These are phyloP conservation scores for Penicillium dipodomyicola DNA, from an alignment of 495 filamentous ascomycete genomes.

Conservation along the genomic window DNA sequence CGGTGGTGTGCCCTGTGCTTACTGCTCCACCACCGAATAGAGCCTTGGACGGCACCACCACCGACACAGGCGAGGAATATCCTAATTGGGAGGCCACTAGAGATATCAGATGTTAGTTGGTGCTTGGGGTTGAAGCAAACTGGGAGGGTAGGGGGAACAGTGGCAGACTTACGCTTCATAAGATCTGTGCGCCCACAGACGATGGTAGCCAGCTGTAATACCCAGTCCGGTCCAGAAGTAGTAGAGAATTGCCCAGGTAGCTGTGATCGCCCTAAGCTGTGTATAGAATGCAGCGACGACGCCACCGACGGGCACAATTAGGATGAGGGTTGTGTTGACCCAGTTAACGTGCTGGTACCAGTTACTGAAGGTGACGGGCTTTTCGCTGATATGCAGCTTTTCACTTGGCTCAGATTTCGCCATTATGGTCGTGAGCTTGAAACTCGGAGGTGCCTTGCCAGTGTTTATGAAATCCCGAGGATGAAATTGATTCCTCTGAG, in stretches of 20 bases:
- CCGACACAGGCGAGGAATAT: conserved; percentile 84
- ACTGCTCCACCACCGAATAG: conserved; percentile 88
- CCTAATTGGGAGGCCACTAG: conserved; percentile 69
- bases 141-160: neutral
- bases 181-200: conserved; percentile 84
- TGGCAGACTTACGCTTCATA: conserved; percentile 43
- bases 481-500: neutral
- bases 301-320: conserved; percentile 73
- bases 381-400: conserved; percentile 45
- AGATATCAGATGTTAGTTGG: conserved; percentile 26
- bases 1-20: conserved; percentile 91
- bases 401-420: conserved; percentile 4
- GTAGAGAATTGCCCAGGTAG: conserved; percentile 71
- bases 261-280: conserved; percentile 63
- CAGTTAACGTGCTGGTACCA: conserved; percentile 94
- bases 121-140: neutral
- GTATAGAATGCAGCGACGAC: conserved; percentile 70
- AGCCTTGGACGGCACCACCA: conserved; percentile 87
- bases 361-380: conserved; percentile 71
- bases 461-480: neutral
- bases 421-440: conserved; percentile 1
- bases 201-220: conserved; percentile 70
- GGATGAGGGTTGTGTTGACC: conserved; percentile 77
- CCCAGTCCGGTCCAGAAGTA: conserved; percentile 84
- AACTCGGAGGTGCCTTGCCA: neutral